These are phyloP conservation scores for Xylariomycetidae sp. DNA, from an alignment of 2,329 filamentous ascomycete species.

Conservation along the genomic window DNA sequence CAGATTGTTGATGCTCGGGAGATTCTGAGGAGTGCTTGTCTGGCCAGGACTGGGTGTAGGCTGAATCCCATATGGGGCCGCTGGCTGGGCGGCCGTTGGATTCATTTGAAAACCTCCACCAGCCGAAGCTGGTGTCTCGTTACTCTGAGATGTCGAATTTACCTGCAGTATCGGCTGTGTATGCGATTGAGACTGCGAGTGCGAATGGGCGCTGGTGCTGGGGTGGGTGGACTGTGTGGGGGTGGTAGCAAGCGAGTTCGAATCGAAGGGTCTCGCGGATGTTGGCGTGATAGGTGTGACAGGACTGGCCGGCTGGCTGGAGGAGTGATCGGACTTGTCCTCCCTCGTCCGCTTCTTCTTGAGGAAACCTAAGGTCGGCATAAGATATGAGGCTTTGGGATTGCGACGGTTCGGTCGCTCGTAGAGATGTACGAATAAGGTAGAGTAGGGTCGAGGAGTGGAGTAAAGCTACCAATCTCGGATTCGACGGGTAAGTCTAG, in stretches of 20 bases:
- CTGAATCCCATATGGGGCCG: conserved; percentile 40
- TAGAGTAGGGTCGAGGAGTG: too few species aligned
- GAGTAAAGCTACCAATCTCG: too few species aligned
- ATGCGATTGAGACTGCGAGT: conserved; percentile 17
- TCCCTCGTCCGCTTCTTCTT: conserved; percentile 99
- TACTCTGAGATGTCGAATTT: conserved; percentile 15
- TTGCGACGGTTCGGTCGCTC: conserved; percentile 20
- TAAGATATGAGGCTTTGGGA: conserved; percentile 39
- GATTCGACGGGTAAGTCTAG: too few species aligned
- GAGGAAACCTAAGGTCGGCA: conserved; percentile 94
- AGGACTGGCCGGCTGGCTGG: conserved; percentile 60
- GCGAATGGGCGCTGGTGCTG: conserved; percentile 15
- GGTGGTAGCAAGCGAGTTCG: conserved; percentile 33
- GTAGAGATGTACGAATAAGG: conserved; percentile 9
- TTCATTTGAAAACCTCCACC: conserved; percentile 28
- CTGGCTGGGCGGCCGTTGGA: conserved; percentile 23
- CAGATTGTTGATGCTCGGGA: conserved; percentile 77
- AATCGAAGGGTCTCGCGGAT: conserved; percentile 47
- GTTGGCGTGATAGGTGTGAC: conserved; percentile 56
- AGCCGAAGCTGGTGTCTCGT: conserved; percentile 23
- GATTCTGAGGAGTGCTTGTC: conserved; percentile 51
- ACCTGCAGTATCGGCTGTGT: conserved; percentile 1
- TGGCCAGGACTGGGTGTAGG: conserved; percentile 27
- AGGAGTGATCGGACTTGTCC: conserved; percentile 65
- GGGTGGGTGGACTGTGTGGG: conserved; percentile 21